phyloP scores from a whole-genome alignment of 2,329 filamentous ascomycete genomes.

The Beauveria scarabaeidicola region DNA sequence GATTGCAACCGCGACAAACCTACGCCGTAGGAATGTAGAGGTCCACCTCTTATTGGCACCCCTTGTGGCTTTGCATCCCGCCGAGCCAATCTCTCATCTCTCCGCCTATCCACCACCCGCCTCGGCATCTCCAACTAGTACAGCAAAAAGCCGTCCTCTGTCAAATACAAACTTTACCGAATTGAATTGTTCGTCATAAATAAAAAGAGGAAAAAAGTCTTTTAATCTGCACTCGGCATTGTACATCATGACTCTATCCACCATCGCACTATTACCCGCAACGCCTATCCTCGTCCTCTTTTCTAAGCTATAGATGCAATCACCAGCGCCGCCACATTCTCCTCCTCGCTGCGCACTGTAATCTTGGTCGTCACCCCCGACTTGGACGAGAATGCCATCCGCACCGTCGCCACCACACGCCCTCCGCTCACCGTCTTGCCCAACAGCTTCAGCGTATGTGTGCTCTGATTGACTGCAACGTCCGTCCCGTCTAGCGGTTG shows the following conservation, averaged over 20 bases:
- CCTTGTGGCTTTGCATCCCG: too few relatives aligned
- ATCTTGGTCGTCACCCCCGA: slow-evolving; percentile 95
- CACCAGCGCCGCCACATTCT: slow-evolving; percentile 76
- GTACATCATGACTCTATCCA: slow-evolving; percentile 15
- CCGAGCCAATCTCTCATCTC: too few relatives aligned
- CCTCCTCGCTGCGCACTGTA: slow-evolving; percentile 83
- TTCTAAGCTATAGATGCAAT: slow-evolving; percentile 73
- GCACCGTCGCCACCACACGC: slow-evolving; percentile 74
- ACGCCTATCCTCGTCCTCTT: slow-evolving; percentile 22
- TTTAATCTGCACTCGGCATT: slow-evolving; percentile 1
- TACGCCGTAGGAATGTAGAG: not conserved
- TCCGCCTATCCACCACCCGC: too few relatives aligned
- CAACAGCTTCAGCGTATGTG: slow-evolving; percentile 90
- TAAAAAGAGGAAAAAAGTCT: not conserved
- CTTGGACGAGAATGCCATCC: slow-evolving; percentile 92
- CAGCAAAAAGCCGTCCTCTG: too few relatives aligned
- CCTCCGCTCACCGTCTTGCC: slow-evolving; percentile 92
- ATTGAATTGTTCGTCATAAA: too few relatives aligned
- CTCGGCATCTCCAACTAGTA: not conserved
- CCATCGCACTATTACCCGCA: slow-evolving; percentile 28
- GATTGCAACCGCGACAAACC: not conserved
- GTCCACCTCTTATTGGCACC: too few relatives aligned
- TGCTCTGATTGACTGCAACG: slow-evolving; percentile 76
- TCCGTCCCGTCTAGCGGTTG: slow-evolving; percentile 94
- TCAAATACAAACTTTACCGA: too few relatives aligned